Evolutionary conservation across 441 rosid species (phyloP), one percentile per base, ranked within the genome.

Genomic region (Codiaeum variegatum): DNA sequence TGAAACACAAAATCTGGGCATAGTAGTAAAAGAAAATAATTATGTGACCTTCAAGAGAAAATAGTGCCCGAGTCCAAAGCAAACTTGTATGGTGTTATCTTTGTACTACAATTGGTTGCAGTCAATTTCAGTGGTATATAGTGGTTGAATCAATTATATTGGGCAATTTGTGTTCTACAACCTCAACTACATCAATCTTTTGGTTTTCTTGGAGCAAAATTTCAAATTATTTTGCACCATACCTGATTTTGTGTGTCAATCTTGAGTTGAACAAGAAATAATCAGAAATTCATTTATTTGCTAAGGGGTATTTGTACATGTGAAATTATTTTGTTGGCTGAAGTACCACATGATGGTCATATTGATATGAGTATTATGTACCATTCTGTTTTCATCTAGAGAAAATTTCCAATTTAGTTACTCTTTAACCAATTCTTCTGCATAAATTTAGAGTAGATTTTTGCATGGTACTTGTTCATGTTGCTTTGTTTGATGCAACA

Each of bases 241-340:
- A 18, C 6, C 13, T 51, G 21, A 60, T 54, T 55, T n/a, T n/a
- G n/a, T 34, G 32, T 66, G 18, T 54, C 24, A 26, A 58, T 4
- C 26, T 58, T 58, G 13, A 58, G 12, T 6, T 12, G 11, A 42
- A 40, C 32, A 40, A n/a, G 21, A 59, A 36, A 3, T 6, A 23
- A 44, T 59, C 16, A 15, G 32, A 40, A 62, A 52, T 60, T 51
- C 19, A 51, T 69, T 8, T 15, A 23, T 11, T 15, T 19, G 52
- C 44, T 38, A 60, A 38, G 29, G 42, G 44, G 28, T 4, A 12
- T 2, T 0, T 36, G 11, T 19, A 12, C 49, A 3, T 0, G 54
- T 31, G 60, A 67, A 74, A 23, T 63, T 49, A 31, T 69, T 62
- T 61, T 56, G 16, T 67, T 72, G 3, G 44, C 5, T 42, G 44